Conservation (phyloP, 164 flowering plant species). For the Magnolia sinica region DNA sequence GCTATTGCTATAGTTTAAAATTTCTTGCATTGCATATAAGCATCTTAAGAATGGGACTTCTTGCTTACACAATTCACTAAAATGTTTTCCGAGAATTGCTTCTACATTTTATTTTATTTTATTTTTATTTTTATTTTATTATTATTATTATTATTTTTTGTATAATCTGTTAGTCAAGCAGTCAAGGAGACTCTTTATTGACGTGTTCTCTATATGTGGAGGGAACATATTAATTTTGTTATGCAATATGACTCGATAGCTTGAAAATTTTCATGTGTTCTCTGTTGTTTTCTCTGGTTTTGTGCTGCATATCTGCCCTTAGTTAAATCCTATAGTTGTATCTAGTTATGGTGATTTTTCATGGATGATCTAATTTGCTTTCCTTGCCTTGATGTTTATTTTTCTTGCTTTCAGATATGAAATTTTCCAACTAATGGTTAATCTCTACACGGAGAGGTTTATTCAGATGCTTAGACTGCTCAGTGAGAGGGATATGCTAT, state of each 20-base stretch:
- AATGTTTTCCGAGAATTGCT: background rate
- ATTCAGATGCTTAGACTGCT: conserved; percentile 95
- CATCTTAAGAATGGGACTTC: background rate
- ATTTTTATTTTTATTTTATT: too few relatives aligned
- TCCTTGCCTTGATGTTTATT: background rate
- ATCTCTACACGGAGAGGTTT: conserved; percentile 95
- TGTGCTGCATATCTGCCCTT: background rate
- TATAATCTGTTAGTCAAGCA: background rate
- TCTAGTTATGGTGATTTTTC: background rate
- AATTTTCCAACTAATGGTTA: conserved; percentile 98
- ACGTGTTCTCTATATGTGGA: background rate
- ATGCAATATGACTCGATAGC: background rate
- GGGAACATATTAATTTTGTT: background rate
- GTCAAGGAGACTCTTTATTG: background rate
- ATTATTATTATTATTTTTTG: background rate
- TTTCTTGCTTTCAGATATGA: conserved; percentile 66
- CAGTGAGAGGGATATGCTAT: conserved; percentile 77
- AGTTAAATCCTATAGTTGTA: background rate
- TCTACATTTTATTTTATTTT: background rate
- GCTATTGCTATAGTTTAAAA: too few relatives aligned
- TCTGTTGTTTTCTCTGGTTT: background rate
- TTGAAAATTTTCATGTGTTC: background rate
- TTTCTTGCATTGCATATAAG: background rate
- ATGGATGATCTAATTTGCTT: background rate
- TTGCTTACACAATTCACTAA: background rate